Evolutionary conservation across 306 rosid species (phyloP), one percentile per base, ranked within the genome.

Genomic region (Arachis stenosperma): DNA sequence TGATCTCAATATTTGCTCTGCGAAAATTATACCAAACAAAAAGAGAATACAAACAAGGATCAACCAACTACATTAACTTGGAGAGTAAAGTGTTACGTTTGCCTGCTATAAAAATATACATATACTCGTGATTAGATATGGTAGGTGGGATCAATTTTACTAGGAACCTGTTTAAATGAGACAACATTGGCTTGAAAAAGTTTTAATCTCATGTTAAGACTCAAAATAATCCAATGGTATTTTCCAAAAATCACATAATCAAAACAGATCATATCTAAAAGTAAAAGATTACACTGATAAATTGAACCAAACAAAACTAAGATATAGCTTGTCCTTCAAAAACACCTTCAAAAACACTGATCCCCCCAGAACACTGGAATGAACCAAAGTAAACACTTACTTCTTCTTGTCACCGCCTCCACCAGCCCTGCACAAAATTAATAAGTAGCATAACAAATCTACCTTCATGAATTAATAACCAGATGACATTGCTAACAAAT

Each of bases 341-440:
- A 74, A 22, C 61, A 79, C 70, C 11, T 56, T 69, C 54, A 50
- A 69, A 74, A 74, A 22, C 61, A 79, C 42, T 14, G 70, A 47
- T 4, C 59, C 73, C 73, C 51, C 46, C 43, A 54, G 14, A 15
- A 56, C 39, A 11, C 14, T 27, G 62, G 66, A 48, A 68, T 22
- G 9, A 65, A 39, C 2, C 3, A 75, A 55, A 8, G 0, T 22
- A 22, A 29, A 7, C 3, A 17, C 77, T 75, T 83, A 91, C 69
- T 92, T 92, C 86, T 92, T 90, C 85, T 92, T 92, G 68, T 92
- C 96, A 9, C 83, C 87, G 5, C 81, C 92, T 61, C 98, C 96
- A 79, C 98, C 98, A 72, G 98, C 82, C 76, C 98, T 92, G 86
- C 80, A 81, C 33, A 74, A 37, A 77, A 47, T 9, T 0, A 17